Base-by-base conservation (phyloP, 192 early-diverging fungal species). In the Backusella macrospora region DNA sequence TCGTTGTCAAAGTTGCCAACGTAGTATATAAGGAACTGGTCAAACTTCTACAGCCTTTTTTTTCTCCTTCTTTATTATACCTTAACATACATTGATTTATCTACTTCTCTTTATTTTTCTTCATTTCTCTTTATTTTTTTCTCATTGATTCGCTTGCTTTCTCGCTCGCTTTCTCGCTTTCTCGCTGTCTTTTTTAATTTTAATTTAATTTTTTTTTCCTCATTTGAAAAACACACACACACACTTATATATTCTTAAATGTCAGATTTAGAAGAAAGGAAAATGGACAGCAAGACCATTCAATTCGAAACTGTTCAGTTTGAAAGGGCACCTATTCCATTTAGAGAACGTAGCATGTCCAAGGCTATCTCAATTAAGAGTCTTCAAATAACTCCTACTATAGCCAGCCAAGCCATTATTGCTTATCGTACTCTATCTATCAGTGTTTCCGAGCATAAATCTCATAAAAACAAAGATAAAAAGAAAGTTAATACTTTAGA, bases 371-470 rank as follows among this genome's bases (percentile, higher is more conserved):
- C 67, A 46, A 21, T 49, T 15, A 26, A 47, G 3, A 18, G 29
- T 21, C 67, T 42, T 23, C 42, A 42, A 26, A 45, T 59, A 8
- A 65, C 29, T 14, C 12, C 42, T 55, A 62, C 52, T 29, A 16
- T 42, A 4, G 10, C 48, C 14, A 73, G 68, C 15, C 65, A 70
- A 62, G 64, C 72, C 5, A 80, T 81, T 16, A 83, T 86, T 68
- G 84, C 81, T 45, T 86, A 80, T 64, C 75, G 84, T 5, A 86
- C 84, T 3, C 65, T 86, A 14, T 83, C 82, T 16, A 78, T 86
- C 10, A 79, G 76, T 10, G 78, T 86, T 13, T 82, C 80, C 62
- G 84, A 86, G 21, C 74, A 77, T 23, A 73, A 46, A 65, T 63
- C 40, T n/a, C 49, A 29, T 65, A 73, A 26, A 77, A 70, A 34